These are phyloP conservation scores for Lachancea mirantina DNA, from an alignment of 805 yeast genomes.

Conservation along the genomic window DNA sequence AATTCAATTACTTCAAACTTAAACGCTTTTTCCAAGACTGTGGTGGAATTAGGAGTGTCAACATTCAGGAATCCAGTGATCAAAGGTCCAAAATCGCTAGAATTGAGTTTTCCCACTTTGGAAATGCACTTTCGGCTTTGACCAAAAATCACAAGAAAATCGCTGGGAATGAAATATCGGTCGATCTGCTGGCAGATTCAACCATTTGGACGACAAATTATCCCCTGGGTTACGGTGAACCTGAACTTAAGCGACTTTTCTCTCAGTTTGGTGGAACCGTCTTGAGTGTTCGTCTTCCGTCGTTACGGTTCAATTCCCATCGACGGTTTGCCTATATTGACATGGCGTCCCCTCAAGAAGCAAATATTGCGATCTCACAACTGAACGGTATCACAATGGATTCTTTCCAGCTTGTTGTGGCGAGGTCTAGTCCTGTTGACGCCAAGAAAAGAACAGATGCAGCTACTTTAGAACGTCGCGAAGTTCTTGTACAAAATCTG, in stretches of 20 bases:
- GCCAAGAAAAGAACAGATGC: constrained; percentile 39
- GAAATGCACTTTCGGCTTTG: constrained; percentile 48
- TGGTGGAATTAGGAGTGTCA: constrained; percentile 43
- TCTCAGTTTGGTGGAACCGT: constrained; percentile 33
- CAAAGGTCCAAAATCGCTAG: constrained; percentile 35
- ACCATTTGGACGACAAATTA: constrained; percentile 72
- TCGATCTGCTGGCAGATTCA: constrained; percentile 38
- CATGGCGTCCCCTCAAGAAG: constrained; percentile 37
- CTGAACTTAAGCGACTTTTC: constrained; percentile 38
- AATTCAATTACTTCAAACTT: constrained; percentile 35
- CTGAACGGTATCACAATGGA: constrained; percentile 36
- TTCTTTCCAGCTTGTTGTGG: constrained; percentile 44
- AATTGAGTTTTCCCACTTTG: constrained; percentile 48
- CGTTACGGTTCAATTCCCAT: constrained; percentile 44
- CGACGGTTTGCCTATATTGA: constrained; percentile 75
- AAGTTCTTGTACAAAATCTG: constrained; percentile 48
- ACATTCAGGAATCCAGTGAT: constrained; percentile 17
- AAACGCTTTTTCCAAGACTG: constrained; percentile 48
- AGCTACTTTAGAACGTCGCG: constrained; percentile 44
- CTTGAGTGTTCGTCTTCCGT: constrained; percentile 55
- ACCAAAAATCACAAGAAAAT: constrained; percentile 50
- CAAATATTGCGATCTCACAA: constrained; percentile 35
- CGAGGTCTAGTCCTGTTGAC: constrained; percentile 52
- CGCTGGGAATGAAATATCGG: constrained; percentile 37
- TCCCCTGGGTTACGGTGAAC: constrained; percentile 46